A percentile compares a stretch with the other conserved stretches of the same genome.
These are phyloP conservation scores for Pleurotus djamor DNA, from an alignment of 768 basidiomycete genomes.

Conservation along the genomic window DNA sequence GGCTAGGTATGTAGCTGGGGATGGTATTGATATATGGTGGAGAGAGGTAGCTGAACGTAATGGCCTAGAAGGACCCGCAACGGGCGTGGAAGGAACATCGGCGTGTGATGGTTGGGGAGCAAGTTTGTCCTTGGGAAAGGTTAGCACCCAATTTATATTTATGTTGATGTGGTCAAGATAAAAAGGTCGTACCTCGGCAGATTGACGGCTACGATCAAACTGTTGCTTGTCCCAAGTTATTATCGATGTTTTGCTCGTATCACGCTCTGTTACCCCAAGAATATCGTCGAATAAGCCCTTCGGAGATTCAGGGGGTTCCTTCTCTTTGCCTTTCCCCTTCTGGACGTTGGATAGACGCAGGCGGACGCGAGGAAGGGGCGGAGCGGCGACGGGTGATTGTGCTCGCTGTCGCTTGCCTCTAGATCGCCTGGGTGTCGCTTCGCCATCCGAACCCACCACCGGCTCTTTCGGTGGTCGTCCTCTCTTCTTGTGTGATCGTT, in stretches of 20 bases:
- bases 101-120: constrained; percentile 37
- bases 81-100: constrained; percentile 16
- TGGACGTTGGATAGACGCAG: constrained; percentile 46
- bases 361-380: constrained; percentile 40
- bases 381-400: constrained; percentile 29
- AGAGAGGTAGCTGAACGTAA: constrained; percentile 52
- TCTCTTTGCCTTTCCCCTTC: constrained; percentile 68
- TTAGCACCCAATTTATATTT: not conserved
- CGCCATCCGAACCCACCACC: constrained; percentile 19
- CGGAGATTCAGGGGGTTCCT: constrained; percentile 56
- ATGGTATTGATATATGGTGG: constrained; percentile 35
- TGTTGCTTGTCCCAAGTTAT: constrained; percentile 55
- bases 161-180: constrained; percentile 8
- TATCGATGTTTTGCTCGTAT: constrained; percentile 69
- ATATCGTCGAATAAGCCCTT: constrained; percentile 84
- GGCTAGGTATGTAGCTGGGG: constrained; percentile 34
- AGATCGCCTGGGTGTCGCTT: constrained; percentile 22
- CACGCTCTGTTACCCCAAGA: constrained; percentile 64
- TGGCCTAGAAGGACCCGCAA: constrained; percentile 34
- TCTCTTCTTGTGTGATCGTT: constrained; percentile 16
- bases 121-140: constrained; percentile 42
- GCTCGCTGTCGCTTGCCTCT: constrained; percentile 43
- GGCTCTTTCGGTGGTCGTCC: not conserved
- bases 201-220: constrained; percentile 71
- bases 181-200: constrained; percentile 64